These are phyloP conservation scores for Byssochlamys sp. DNA, from an alignment of 2,329 filamentous ascomycete species.

Conservation along the genomic window DNA sequence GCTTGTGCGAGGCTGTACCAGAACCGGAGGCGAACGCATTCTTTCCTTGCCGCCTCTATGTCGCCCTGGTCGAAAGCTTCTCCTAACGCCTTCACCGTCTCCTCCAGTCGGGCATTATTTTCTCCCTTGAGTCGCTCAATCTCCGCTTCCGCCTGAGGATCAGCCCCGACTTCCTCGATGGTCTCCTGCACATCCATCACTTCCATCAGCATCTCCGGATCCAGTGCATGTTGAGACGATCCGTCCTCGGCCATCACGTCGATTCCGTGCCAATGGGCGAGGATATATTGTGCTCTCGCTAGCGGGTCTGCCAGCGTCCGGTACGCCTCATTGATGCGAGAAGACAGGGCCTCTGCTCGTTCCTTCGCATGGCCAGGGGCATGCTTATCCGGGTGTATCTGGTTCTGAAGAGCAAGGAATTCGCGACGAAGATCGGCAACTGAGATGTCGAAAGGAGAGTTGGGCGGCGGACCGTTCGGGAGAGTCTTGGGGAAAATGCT, in stretches of 20 bases:
- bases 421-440: conserved; percentile 63
- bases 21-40: conserved; percentile 72
- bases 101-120: conserved; percentile 59
- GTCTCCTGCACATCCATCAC: conserved; percentile 71
- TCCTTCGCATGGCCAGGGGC: conserved; percentile 38
- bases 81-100: conserved; percentile 55
- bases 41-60: conserved; percentile 54
- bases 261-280: conserved; percentile 56
- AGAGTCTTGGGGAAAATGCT: conserved; percentile 77
- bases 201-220: conserved; percentile 68
- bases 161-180: conserved; percentile 53
- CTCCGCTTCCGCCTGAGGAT: conserved; percentile 43
- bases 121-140: conserved; percentile 57
- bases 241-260: conserved; percentile 70
- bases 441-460: conserved; percentile 66
- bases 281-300: conserved; percentile 75
- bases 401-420: conserved; percentile 70
- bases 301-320: conserved; percentile 71
- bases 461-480: conserved; percentile 65
- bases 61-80: conserved; percentile 58
- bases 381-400: conserved; percentile 42
- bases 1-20: conserved; percentile 82
- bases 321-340: conserved; percentile 85
- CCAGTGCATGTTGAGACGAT: conserved; percentile 56
- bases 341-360: conserved; percentile 66